Evolutionary conservation across 2,329 filamentous ascomycete species (phyloP).

Genomic region (Calonectria naviculata): DNA sequence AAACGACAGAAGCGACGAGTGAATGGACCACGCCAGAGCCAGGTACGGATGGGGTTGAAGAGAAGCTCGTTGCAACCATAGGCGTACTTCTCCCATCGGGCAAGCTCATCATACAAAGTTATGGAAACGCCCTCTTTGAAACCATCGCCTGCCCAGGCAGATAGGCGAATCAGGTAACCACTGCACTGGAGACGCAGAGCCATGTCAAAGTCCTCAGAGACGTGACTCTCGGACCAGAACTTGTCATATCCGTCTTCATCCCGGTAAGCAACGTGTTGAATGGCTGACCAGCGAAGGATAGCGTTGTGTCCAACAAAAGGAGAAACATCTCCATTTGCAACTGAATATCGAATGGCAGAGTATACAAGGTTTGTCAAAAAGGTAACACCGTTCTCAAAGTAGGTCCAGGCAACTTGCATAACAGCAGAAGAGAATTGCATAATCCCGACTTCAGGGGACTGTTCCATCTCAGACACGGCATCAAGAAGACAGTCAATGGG

Average conservation of each 20-base stretch:
- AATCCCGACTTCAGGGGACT: slow-evolving; percentile 81
- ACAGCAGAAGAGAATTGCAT: slow-evolving; percentile 83
- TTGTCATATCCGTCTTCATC: slow-evolving; percentile 80
- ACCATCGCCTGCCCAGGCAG: slow-evolving; percentile 78
- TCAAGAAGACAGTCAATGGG: slow-evolving; percentile 82
- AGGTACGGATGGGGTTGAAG: slow-evolving; percentile 81
- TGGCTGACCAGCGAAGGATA: slow-evolving; percentile 78
- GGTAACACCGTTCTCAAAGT: slow-evolving; percentile 77
- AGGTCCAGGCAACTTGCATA: slow-evolving; percentile 82
- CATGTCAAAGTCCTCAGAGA: slow-evolving; percentile 87
- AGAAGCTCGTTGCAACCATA: slow-evolving; percentile 87
- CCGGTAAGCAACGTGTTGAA: slow-evolving; percentile 78
- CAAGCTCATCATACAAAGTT: slow-evolving; percentile 86
- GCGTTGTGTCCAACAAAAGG: slow-evolving; percentile 88
- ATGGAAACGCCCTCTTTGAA: slow-evolving; percentile 88
- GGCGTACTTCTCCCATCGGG: slow-evolving; percentile 89
- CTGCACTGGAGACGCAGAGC: slow-evolving; percentile 78
- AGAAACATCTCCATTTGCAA: slow-evolving; percentile 80
- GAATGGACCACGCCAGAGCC: slow-evolving; percentile 80
- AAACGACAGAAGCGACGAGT: slow-evolving; percentile 83
- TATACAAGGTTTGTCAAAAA: slow-evolving; percentile 82
- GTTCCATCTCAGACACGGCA: slow-evolving; percentile 84
- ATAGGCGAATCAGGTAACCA: slow-evolving; percentile 79
- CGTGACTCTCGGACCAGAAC: slow-evolving; percentile 84
- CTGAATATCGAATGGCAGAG: slow-evolving; percentile 81